Evolutionary conservation across 129 eudicot genomes (phyloP).

Genomic region (Lactuca sativa): DNA sequence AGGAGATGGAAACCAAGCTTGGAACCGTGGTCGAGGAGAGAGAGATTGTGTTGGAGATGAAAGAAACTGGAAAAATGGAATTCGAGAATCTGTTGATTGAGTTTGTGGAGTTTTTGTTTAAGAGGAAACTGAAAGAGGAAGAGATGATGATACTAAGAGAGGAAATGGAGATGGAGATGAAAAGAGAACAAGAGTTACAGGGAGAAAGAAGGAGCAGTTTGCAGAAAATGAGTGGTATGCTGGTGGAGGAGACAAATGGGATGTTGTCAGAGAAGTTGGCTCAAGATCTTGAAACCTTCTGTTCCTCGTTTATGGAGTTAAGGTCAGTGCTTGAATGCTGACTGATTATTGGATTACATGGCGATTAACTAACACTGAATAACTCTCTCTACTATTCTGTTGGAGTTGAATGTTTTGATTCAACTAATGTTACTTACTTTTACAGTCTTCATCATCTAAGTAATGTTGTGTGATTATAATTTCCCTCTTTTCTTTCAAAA

Average conservation of each 20-base stretch:
- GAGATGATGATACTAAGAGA: slow-evolving; percentile 57
- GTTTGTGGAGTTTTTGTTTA: slow-evolving; percentile 49
- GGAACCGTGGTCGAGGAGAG: slow-evolving; percentile 48
- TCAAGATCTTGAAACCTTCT: slow-evolving; percentile 54
- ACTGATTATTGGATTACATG: slow-evolving; percentile 11
- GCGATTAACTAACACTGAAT: slow-evolving; percentile 3
- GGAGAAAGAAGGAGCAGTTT: slow-evolving; percentile 37
- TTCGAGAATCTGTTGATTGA: slow-evolving; percentile 51
- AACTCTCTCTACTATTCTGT: slow-evolving; percentile 15
- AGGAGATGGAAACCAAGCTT: slow-evolving; percentile 63
- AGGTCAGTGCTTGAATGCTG: slow-evolving; percentile 45
- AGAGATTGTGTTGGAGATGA: slow-evolving; percentile 47
- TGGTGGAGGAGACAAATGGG: slow-evolving; percentile 35
- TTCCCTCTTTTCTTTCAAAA: no score
- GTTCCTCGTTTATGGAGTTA: slow-evolving; percentile 53
- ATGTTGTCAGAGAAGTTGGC: slow-evolving; percentile 52
- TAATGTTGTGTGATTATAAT: slow-evolving; percentile 23
- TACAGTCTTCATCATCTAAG: neutral
- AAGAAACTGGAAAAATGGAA: slow-evolving; percentile 52
- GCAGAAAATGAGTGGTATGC: slow-evolving; percentile 39
- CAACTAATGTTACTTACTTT: slow-evolving; percentile 16
- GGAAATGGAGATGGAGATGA: slow-evolving; percentile 42
- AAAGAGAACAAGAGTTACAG: slow-evolving; percentile 37
- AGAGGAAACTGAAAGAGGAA: slow-evolving; percentile 49
- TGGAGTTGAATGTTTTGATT: slow-evolving; percentile 29